Evolutionary conservation across 805 yeast species (phyloP), one percentile per base, ranked within the genome.

Genomic region (Wickerhamiella kazuoi): DNA sequence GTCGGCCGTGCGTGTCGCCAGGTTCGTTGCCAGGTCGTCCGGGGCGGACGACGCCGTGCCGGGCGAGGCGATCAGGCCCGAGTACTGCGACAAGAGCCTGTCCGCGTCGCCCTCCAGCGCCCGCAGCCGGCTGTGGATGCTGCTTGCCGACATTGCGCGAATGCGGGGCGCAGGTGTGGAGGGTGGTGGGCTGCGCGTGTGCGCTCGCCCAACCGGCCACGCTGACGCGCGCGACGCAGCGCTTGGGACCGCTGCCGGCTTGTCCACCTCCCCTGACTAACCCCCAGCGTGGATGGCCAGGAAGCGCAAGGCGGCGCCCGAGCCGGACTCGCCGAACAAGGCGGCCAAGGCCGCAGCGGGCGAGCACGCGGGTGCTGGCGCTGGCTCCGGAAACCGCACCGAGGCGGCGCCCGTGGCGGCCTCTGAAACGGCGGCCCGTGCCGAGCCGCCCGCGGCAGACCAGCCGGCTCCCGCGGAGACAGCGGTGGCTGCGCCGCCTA

Each of bases 51-150:
- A 44, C 51, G 75, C 82, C 30, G 69, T 72, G 4, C 71, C 62
- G 1, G 74, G 63, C 1, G 72, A 59, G 39, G 67, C 66, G 14
- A 74, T 71, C 53, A 66, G 71, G 3, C 69, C 60, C 5, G 81
- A 71, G 49, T 66, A 74, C 24, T 62, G 62, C 2, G 73, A 60
- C 21, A 78, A 59, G 19, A 69, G 60, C 1, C 63, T 49, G 38
- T 72, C 72, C 3, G 87, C 68, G 51, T 77, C 79, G 38, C 75
- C 71, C 55, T 87, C 95, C 36, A 77, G 59, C 6, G 74, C 65
- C 8, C 50, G 45, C 33, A 44, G 35, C 36, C 44, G 24, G 19
- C 35, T 23, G 26, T 35, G 35, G 3, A 39, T 11, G 5, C 15
- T 21, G 16, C 5, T 5, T 15, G 28, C 13, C 14, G 35, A 33